Evolutionary conservation across 495 filamentous ascomycete species (phyloP).

Genomic region (Aspergillus nanangensis): DNA sequence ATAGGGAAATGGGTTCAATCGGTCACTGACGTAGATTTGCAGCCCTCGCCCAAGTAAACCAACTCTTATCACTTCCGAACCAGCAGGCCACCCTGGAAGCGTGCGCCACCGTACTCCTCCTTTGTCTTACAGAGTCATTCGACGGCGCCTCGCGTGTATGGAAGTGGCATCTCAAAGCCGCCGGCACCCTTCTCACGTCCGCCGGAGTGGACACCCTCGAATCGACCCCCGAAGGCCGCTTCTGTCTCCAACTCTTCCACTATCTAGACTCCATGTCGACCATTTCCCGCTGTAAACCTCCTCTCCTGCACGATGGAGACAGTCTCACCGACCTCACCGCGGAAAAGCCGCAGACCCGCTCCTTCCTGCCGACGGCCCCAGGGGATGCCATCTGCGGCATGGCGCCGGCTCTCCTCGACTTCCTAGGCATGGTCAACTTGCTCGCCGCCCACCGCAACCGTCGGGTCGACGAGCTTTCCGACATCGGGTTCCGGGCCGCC

Average conservation of each 20-base stretch:
- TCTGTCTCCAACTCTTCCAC: conserved; percentile 24
- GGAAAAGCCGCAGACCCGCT: not conserved
- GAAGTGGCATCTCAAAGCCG: conserved; percentile 30
- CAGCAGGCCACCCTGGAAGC: conserved; percentile 18
- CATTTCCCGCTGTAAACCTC: conserved; percentile 25
- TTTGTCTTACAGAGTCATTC: conserved; percentile 24
- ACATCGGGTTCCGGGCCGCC: conserved; percentile 26
- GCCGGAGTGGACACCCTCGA: conserved; percentile 12
- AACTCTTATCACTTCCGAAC: conserved; percentile 10
- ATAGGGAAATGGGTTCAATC: not conserved
- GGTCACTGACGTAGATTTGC: too few relatives aligned
- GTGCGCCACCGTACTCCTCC: conserved; percentile 19
- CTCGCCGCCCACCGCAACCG: conserved; percentile 24
- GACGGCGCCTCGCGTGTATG: conserved; percentile 22
- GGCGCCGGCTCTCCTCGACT: conserved; percentile 18
- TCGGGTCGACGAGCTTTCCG: conserved; percentile 24
- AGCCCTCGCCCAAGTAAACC: conserved; percentile 22
- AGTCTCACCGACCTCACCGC: conserved; percentile 16
- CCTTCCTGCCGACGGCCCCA: not conserved
- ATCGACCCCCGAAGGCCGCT: conserved; percentile 15
- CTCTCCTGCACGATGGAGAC: conserved; percentile 16
- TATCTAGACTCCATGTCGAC: conserved; percentile 31
- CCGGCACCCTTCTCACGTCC: conserved; percentile 21
- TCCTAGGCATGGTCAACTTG: conserved; percentile 24
- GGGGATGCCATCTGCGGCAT: conserved; percentile 20